phyloP scores from a whole-genome alignment of 164 flowering plant genomes.

The Magnolia kwangsiensis region DNA sequence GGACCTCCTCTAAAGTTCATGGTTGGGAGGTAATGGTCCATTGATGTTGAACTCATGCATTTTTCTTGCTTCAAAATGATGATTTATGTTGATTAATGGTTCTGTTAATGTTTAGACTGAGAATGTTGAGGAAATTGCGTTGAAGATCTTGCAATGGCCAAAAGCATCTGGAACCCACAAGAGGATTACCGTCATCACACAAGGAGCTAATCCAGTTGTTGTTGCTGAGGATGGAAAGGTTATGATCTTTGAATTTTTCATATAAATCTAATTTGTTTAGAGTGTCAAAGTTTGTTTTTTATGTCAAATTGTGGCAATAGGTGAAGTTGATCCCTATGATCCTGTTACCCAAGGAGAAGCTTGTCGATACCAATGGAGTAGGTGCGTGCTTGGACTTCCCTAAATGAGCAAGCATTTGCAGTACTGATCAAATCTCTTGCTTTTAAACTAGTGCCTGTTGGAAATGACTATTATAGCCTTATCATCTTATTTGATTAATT shows the following conservation, averaged over 20 bases:
- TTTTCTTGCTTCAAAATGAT: not conserved
- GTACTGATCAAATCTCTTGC: not conserved
- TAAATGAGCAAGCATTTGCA: not conserved
- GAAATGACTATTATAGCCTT: not conserved
- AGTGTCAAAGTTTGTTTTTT: not conserved
- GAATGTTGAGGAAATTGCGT: conserved; percentile 80
- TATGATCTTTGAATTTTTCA: conserved; percentile 19
- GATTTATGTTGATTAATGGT: not conserved
- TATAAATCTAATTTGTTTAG: not conserved
- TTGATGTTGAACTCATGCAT: not conserved
- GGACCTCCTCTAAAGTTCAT: conserved; percentile 72
- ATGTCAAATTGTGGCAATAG: not conserved
- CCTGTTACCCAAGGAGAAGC: conserved; percentile 76
- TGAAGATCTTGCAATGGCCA: conserved; percentile 80
- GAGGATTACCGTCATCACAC: no score
- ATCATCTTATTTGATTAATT: no score
- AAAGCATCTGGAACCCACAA: conserved; percentile 65
- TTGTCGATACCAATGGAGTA: conserved; percentile 94
- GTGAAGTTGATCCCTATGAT: conserved; percentile 72
- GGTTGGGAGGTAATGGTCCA: conserved; percentile 80
- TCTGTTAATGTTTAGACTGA: conserved; percentile 54
- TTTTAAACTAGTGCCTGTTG: not conserved
- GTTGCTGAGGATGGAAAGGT: no score
- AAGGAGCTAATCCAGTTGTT: no score
- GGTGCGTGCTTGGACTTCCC: conserved; percentile 34